A percentile compares a stretch with the other conserved stretches of the same genome.
phyloP scores from a whole-genome alignment of 306 rosid species.

The Pterocarpus santalinus region DNA sequence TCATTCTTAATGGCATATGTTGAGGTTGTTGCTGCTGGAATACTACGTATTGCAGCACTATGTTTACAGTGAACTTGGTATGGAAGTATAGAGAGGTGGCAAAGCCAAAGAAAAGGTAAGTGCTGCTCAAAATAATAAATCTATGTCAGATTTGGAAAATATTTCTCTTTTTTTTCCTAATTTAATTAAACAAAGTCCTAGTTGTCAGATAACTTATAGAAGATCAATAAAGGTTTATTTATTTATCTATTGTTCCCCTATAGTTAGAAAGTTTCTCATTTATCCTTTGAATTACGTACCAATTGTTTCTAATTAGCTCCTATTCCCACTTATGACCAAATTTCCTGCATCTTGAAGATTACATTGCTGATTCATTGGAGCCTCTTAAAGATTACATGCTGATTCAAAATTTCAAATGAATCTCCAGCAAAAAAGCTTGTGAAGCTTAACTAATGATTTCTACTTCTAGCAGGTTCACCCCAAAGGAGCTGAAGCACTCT shows the following conservation, averaged over 20 bases:
- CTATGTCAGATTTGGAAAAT: slow-evolving; percentile 26
- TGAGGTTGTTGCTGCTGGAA: slow-evolving; percentile 73
- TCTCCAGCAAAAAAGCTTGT: slow-evolving; percentile 15
- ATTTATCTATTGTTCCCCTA: slow-evolving; percentile 11
- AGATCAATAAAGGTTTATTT: slow-evolving; percentile 4
- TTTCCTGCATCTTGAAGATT: neutral
- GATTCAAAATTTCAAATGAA: slow-evolving; percentile 19
- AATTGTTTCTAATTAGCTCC: neutral
- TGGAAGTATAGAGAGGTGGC: slow-evolving; percentile 75
- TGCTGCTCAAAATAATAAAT: slow-evolving; percentile 25
- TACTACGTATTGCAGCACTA: slow-evolving; percentile 64
- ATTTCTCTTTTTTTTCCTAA: neutral
- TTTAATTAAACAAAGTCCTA: neutral
- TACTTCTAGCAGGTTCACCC: slow-evolving; percentile 39
- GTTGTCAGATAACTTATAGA: slow-evolving; percentile 2
- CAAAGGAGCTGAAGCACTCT: slow-evolving; percentile 39
- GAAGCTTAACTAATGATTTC: slow-evolving; percentile 35
- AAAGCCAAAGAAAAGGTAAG: slow-evolving; percentile 62
- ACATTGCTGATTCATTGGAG: slow-evolving; percentile 24
- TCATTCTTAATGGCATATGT: slow-evolving; percentile 82
- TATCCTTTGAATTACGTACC: neutral
- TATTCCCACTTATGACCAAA: neutral
- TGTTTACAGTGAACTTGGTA: slow-evolving; percentile 87
- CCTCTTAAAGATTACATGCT: slow-evolving; percentile 22
- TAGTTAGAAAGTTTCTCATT: slow-evolving; percentile 3